These are phyloP conservation scores for Trichoderma oligosporum DNA, from an alignment of 2,329 filamentous ascomycete species.

Conservation along the genomic window DNA sequence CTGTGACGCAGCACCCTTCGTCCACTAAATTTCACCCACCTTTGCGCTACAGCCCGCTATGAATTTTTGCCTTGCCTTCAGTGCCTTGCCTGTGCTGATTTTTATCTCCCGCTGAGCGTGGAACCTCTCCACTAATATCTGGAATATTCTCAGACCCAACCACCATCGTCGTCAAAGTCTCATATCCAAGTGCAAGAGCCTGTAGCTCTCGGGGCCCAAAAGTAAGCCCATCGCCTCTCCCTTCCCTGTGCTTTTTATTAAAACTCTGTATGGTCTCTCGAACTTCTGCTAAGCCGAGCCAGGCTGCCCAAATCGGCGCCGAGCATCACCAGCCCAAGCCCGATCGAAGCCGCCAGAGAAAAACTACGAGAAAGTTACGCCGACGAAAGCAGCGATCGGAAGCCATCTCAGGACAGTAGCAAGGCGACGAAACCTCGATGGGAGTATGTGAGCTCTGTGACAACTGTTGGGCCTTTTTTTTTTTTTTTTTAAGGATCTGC, in stretches of 20 bases:
- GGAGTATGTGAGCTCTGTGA: constrained; percentile 29
- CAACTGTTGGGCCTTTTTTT: not conserved
- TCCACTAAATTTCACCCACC: constrained; percentile 8
- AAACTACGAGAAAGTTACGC: constrained; percentile 31
- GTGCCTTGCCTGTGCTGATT: not conserved
- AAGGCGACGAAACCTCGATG: constrained; percentile 29
- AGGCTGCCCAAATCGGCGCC: constrained; percentile 1
- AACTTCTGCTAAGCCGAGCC: not conserved
- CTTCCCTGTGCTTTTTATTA: not conserved
- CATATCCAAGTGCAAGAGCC: constrained; percentile 4
- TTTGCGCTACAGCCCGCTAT: not conserved
- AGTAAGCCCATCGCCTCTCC: constrained; percentile 1
- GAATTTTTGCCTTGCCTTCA: not conserved
- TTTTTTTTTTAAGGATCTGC: not conserved
- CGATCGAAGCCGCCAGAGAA: not conserved
- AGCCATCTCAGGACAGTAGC: constrained; percentile 9
- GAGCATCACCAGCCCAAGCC: constrained; percentile 13
- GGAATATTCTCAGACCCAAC: constrained; percentile 20
- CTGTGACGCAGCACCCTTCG: constrained; percentile 13
- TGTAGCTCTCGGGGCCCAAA: constrained; percentile 9
- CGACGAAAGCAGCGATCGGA: constrained; percentile 8
- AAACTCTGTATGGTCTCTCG: not conserved
- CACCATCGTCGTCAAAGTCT: constrained; percentile 14
- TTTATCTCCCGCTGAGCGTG: constrained; percentile 4
- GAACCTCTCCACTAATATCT: constrained; percentile 18